Conservation (phyloP, 2,329 filamentous ascomycete species). For the Hypoxylon sp. region DNA sequence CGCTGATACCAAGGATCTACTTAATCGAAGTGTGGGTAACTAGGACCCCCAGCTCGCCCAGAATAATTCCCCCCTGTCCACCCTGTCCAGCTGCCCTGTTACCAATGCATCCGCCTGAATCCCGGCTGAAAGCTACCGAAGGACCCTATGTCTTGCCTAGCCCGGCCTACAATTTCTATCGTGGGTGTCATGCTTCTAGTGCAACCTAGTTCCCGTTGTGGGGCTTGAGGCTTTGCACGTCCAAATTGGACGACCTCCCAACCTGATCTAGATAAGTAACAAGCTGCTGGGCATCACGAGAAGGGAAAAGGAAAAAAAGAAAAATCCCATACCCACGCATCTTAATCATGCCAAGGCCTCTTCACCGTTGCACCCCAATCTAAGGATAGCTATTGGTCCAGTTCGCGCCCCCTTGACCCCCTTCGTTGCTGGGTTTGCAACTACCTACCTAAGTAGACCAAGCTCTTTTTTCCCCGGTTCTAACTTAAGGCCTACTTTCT, state of each 20-base stretch:
- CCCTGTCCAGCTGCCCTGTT: constrained; percentile 26
- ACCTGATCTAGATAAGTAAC: constrained; percentile 25
- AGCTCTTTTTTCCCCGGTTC: constrained; percentile 19
- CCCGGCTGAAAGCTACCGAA: constrained; percentile 38
- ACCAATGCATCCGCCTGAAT: constrained; percentile 33
- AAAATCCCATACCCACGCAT: constrained; percentile 18
- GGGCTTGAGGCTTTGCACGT: constrained; percentile 46
- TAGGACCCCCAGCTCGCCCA: constrained; percentile 30
- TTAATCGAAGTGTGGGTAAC: constrained; percentile 30
- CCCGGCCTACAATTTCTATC: constrained; percentile 32
- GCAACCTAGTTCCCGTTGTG: constrained; percentile 48
- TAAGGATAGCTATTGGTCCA: constrained; percentile 30
- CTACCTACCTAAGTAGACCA: constrained; percentile 38
- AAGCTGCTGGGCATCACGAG: constrained; percentile 5
- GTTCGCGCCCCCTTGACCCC: constrained; percentile 19
- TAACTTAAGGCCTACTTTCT: constrained; percentile 5
- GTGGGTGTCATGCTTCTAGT: constrained; percentile 43
- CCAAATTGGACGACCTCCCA: constrained; percentile 44
- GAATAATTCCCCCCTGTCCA: constrained; percentile 21
- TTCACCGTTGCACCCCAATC: constrained; percentile 29
- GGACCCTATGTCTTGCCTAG: constrained; percentile 23
- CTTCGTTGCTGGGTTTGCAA: constrained; percentile 29
- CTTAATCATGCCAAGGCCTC: constrained; percentile 29
- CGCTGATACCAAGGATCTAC: constrained; percentile 44
- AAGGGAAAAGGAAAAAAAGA: constrained; percentile 13